Percentiles rank a stretch among this genome's conserved stretches.
phyloP scores from a whole-genome alignment of 2,329 filamentous ascomycete genomes.

The Nemania serpens region DNA sequence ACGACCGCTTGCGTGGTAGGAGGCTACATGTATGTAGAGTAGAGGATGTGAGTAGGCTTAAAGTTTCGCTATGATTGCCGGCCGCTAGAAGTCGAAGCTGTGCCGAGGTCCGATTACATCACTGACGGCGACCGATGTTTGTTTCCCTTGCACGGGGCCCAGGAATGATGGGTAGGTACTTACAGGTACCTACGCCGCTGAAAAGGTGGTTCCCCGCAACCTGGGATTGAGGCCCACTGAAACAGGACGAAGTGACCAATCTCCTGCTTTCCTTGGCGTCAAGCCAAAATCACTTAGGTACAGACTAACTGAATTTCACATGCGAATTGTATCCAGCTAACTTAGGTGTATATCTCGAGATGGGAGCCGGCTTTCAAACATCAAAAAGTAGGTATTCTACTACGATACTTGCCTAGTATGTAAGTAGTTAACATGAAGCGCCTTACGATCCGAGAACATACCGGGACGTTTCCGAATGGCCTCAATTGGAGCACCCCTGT shows the following conservation, averaged over 20 bases:
- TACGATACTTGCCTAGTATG: no score
- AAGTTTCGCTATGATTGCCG: slow-evolving; percentile 19
- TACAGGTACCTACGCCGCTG: neutral
- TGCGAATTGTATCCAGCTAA: slow-evolving; percentile 16
- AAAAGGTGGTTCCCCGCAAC: no score
- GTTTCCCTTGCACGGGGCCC: no score
- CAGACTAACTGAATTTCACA: slow-evolving; percentile 15
- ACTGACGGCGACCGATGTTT: slow-evolving; percentile 15
- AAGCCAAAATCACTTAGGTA: no score
- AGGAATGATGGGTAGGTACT: neutral
- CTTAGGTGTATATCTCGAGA: no score
- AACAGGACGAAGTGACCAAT: no score
- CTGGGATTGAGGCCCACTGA: neutral
- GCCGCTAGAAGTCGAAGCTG: neutral
- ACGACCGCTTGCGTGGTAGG: neutral
- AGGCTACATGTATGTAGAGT: neutral
- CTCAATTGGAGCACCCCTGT: no score
- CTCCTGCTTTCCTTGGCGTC: no score
- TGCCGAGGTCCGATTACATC: slow-evolving; percentile 43
- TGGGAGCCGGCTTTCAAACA: no score
- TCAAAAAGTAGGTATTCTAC: neutral
- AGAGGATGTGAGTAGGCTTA: neutral
- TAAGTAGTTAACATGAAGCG: no score
- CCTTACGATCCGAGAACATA: neutral
- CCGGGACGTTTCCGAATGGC: no score